Evolutionary conservation across 2,329 filamentous ascomycete species (phyloP).

Genomic region (Xylaria hypoxylon): DNA sequence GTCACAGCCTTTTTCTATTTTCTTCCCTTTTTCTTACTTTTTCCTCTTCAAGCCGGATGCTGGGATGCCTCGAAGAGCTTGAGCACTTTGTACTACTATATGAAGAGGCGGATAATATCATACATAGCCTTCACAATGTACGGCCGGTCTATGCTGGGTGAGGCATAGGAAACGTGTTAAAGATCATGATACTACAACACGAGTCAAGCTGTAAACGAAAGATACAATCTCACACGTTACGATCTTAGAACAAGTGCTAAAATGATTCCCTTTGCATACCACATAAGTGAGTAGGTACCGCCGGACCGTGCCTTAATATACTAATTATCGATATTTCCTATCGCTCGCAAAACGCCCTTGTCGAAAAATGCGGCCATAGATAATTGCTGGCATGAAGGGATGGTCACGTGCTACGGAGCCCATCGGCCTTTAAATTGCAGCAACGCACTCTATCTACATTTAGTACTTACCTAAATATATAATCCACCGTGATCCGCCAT

Average conservation of each 20-base stretch:
- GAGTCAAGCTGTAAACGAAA: conserved; percentile 20
- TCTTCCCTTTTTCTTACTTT: neutral
- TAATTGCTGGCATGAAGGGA: neutral
- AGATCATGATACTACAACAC: neutral
- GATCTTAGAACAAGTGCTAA: neutral
- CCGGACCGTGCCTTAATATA: neutral
- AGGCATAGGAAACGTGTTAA: conserved; percentile 1
- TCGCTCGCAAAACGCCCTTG: neutral
- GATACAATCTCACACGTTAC: neutral
- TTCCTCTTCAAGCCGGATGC: neutral
- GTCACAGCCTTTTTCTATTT: neutral
- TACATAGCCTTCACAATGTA: conserved; percentile 9
- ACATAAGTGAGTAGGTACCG: neutral
- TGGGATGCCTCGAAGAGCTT: conserved; percentile 8
- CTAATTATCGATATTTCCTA: neutral
- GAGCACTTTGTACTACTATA: conserved; percentile 31
- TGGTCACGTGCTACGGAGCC: conserved; percentile 21
- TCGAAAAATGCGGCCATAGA: neutral
- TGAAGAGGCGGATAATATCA: conserved; percentile 21
- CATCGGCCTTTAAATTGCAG: neutral
- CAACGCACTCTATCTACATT: neutral
- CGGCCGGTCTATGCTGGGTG: conserved; percentile 10
- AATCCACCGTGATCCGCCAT: neutral
- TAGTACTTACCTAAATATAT: neutral
- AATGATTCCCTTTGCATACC: neutral